Evolutionary conservation across 1,284 basidiomycete genomes (phyloP).

Genomic region (Tylopilus sp.): DNA sequence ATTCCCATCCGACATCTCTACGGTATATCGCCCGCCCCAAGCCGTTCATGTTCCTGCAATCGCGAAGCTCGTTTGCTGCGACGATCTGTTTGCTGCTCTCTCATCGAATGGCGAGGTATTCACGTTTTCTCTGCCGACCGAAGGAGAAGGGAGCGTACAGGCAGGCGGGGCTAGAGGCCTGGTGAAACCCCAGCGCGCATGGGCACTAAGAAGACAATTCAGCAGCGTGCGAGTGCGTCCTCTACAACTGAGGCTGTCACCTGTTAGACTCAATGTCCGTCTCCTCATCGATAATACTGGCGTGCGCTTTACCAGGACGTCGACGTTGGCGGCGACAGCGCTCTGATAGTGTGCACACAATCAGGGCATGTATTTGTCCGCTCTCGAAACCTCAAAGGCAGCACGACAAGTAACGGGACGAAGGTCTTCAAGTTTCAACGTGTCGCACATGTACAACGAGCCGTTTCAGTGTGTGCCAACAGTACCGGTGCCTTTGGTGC

Average conservation of each 20-base stretch:
- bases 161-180: constrained; percentile 30
- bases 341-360: constrained; percentile 88
- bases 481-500: constrained; percentile 89
- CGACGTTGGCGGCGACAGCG: constrained; percentile 84
- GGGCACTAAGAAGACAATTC: constrained; percentile 85
- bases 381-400: constrained; percentile 51
- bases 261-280: neutral
- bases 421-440: constrained; percentile 82
- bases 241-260: neutral
- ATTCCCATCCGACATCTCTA: constrained; percentile 68
- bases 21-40: constrained; percentile 75
- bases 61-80: constrained; percentile 77
- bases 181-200: constrained; percentile 82
- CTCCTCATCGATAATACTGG: neutral
- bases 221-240: constrained; percentile 70
- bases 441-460: constrained; percentile 81
- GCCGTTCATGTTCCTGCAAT: constrained; percentile 69
- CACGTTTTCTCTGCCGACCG: constrained; percentile 62
- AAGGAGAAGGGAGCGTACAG: constrained; percentile 30
- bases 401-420: constrained; percentile 32
- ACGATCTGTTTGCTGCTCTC: constrained; percentile 81
- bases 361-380: constrained; percentile 94
- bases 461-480: constrained; percentile 82
- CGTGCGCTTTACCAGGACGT: constrained; percentile 58
- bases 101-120: constrained; percentile 91